Conservation (phyloP, 1,139 yeast species). For the Suhomyces yuchorum region DNA sequence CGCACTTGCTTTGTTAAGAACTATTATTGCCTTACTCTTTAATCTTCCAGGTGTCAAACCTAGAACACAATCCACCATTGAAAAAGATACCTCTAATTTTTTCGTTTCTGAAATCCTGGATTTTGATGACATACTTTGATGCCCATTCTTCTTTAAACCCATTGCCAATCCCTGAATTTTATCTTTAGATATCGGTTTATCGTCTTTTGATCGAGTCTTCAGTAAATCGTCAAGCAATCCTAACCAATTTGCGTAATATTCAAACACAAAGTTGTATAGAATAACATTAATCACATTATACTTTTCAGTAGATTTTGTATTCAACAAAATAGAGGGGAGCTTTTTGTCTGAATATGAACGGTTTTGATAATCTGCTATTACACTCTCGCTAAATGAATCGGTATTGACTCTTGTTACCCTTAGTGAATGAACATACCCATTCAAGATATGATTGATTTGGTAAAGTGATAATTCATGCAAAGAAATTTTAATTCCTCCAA, state of each 20-base stretch:
- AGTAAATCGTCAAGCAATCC: conserved; percentile 7
- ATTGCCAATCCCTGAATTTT: too few species aligned
- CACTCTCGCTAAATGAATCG: conserved; percentile 23
- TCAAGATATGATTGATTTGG: conserved; percentile 33
- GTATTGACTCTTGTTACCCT: conserved; percentile 22
- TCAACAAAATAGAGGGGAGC: conserved; percentile 30
- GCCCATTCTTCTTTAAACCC: too few species aligned
- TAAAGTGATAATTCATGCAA: conserved; percentile 32
- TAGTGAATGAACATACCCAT: conserved; percentile 32
- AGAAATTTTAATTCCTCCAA: conserved; percentile 47
- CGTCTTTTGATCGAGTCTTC: too few species aligned
- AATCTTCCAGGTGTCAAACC: conserved; percentile 64
- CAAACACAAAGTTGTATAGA: conserved; percentile 47
- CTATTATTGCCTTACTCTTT: conserved; percentile 51
- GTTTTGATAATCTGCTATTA: conserved; percentile 35
- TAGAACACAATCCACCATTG: conserved; percentile 53
- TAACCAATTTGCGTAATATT: conserved; percentile 63
- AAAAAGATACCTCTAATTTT: conserved; percentile 42
- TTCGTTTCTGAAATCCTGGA: neutral
- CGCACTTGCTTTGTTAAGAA: conserved; percentile 53
- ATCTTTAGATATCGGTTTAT: too few species aligned
- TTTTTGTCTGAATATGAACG: conserved; percentile 15
- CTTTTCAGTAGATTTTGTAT: conserved; percentile 24
- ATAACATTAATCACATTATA: conserved; percentile 34
- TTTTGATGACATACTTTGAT: neutral